Percentiles rank a stretch among this genome's conserved stretches.
Conservation (phyloP, 1,284 basidiomycete genomes). For the Schizophyllum amplum region DNA sequence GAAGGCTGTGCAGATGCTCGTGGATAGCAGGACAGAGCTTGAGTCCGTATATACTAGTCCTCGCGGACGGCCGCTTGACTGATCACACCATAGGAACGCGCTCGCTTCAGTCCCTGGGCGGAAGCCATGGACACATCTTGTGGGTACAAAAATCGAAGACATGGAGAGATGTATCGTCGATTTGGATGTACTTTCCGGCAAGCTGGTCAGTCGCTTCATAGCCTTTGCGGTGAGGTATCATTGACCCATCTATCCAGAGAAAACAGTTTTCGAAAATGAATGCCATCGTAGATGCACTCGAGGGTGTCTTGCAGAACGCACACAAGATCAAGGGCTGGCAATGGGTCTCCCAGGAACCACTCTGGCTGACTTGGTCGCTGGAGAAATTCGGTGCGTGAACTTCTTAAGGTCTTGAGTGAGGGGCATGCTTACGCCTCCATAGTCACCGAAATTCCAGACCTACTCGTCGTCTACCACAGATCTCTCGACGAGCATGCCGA, state of each 20-base stretch:
- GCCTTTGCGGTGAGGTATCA: neutral
- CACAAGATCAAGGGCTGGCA: conserved; percentile 58
- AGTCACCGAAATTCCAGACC: conserved; percentile 50
- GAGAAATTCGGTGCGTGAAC: conserved; percentile 58
- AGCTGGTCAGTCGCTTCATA: conserved; percentile 42
- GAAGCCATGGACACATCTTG: conserved; percentile 47
- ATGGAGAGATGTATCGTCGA: conserved; percentile 60
- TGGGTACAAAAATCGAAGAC: conserved; percentile 51
- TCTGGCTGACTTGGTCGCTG: conserved; percentile 76
- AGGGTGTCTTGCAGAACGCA: conserved; percentile 56
- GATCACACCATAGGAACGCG: conserved; percentile 41
- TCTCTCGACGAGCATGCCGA: conserved; percentile 51
- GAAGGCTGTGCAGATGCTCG: conserved; percentile 51
- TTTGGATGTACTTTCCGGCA: conserved; percentile 48
- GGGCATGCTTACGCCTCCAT: neutral
- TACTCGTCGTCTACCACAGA: conserved; percentile 60
- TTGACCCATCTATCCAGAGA: conserved; percentile 29
- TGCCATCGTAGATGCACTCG: conserved; percentile 50
- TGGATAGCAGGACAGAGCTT: conserved; percentile 69
- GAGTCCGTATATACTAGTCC: conserved; percentile 48
- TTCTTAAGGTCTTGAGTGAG: neutral
- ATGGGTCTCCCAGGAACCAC: conserved; percentile 58
- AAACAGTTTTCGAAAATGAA: conserved; percentile 60
- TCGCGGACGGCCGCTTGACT: conserved; percentile 1
- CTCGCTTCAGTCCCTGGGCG: conserved; percentile 45